Evolutionary conservation across 2,329 filamentous ascomycete species (phyloP), one percentile per base, ranked within the genome.

Genomic region (Diplocarpon rosae): DNA sequence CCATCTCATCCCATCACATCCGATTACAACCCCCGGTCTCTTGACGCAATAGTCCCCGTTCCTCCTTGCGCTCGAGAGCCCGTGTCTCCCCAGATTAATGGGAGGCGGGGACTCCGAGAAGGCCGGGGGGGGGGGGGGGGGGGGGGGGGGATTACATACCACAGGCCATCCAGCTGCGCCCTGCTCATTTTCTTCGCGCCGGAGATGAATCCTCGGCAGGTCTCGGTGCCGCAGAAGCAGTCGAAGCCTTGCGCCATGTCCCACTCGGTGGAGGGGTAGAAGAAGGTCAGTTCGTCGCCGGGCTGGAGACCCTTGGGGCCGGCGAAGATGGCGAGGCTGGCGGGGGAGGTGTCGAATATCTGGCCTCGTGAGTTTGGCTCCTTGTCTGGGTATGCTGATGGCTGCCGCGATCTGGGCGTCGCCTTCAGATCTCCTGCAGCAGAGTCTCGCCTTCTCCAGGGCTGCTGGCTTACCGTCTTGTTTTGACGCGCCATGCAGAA

Each of bases 241-340:
- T 73, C 65, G 59, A 86, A 86, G 3, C 78, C 71, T 66, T 85
- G 81, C 28, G 76, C 76, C 81, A 86, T 85, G 56, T 69, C 57
- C 80, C 80, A 86, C 63, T 86, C 82, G 1, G 80, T 85, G 43
- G 78, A 83, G 3, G 82, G 80, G 56, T 86, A 86, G 65, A 85
- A 86, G 66, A 85, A 86, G 59, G 76, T 78, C 37, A 80, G 66
- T 58, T 80, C 76, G 48, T 80, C 72, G 39, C 73, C 75, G 3
- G 64, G 59, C 42, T 64, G 58, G 42, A 80, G 67, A 29, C 76
- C 75, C 43, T 69, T 68, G 16, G 72, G 72, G 6, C 73, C 74
- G 10, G 74, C 77, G 20, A 80, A 65, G 51, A 85, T 65, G 54
- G 72, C 72, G 51, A 72, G 63, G 58, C 69, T 72, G 46, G 65